phyloP scores from a whole-genome alignment of 2,329 filamentous ascomycete species.

The Penicillium sp. region DNA sequence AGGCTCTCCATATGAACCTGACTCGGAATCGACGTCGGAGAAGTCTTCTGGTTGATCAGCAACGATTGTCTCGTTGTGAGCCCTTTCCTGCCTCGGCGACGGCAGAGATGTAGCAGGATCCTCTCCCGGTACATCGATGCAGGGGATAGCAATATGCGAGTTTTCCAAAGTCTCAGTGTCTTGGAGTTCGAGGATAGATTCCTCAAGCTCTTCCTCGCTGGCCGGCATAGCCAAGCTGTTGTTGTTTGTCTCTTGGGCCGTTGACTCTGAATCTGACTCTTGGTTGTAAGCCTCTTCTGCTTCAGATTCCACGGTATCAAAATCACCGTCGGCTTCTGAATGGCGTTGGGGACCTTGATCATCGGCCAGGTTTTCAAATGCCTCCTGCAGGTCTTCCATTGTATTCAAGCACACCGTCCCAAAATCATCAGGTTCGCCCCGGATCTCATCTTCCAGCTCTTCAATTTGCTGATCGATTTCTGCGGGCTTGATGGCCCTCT shows the following conservation, averaged over 20 bases:
- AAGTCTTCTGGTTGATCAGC: no score
- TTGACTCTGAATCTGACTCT: not conserved
- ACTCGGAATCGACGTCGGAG: no score
- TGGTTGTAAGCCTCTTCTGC: not conserved
- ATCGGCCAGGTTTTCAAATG: slow-evolving; percentile 8
- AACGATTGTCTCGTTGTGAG: no score
- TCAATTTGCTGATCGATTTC: slow-evolving; percentile 10
- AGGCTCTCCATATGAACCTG: no score
- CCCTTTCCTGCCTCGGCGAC: no score
- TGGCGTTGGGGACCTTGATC: not conserved
- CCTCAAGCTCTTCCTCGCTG: no score
- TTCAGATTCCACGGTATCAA: not conserved
- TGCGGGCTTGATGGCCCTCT: slow-evolving; percentile 1
- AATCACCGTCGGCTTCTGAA: not conserved
- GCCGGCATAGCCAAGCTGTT: not conserved
- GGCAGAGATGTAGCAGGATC: no score
- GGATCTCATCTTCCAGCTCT: slow-evolving; percentile 9
- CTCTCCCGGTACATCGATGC: no score
- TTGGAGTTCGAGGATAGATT: no score
- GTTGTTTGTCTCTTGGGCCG: not conserved
- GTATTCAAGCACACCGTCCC: slow-evolving; percentile 18
- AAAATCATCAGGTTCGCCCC: slow-evolving; percentile 12
- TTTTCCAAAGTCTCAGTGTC: no score
- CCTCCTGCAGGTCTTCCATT: slow-evolving; percentile 14
- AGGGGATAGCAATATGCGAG: no score